These are phyloP conservation scores for Agroathelia rolfsii DNA, from an alignment of 1,284 basidiomycete genomes.

Conservation along the genomic window DNA sequence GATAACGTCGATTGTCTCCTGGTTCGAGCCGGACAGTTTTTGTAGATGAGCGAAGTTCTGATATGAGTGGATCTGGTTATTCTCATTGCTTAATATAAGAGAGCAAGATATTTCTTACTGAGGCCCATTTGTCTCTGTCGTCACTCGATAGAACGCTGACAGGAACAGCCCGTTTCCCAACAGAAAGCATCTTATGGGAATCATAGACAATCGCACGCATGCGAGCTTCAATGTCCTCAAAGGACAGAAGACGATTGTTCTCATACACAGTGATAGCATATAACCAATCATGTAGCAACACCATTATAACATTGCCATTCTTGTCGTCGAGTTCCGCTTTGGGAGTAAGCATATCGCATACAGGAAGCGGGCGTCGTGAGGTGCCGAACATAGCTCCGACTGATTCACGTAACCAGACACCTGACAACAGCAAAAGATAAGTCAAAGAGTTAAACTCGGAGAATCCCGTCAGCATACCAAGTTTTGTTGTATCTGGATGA, in stretches of 20 bases:
- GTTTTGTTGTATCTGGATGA: conserved; percentile 45
- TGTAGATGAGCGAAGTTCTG: conserved; percentile 71
- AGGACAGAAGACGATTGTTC: conserved; percentile 16
- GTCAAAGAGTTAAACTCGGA: conserved; percentile 2
- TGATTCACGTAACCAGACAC: conserved; percentile 54
- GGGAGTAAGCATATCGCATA: conserved; percentile 52
- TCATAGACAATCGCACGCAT: conserved; percentile 65
- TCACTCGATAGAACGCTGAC: conserved; percentile 77
- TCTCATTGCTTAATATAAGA: conserved; percentile 10
- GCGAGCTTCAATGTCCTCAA: conserved; percentile 55
- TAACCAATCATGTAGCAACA: conserved; percentile 75
- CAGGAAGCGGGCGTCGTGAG: conserved; percentile 58
- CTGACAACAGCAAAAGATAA: conserved; percentile 21
- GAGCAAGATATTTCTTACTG: conserved; percentile 35
- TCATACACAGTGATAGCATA: conserved; percentile 72
- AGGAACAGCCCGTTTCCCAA: conserved; percentile 45
- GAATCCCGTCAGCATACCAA: conserved; percentile 25
- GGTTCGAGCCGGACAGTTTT: conserved; percentile 58
- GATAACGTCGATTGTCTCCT: conserved; percentile 47
- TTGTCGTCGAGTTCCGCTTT: conserved; percentile 31
- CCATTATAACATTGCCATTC: conserved; percentile 53
- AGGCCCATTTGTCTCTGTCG: conserved; percentile 77
- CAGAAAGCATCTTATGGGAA: conserved; percentile 41
- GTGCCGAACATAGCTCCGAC: conserved; percentile 66
- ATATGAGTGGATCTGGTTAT: conserved; percentile 13